Evolutionary conservation across 169 alveolate species (phyloP).

Genomic region (Plasmodium gonderi): DNA sequence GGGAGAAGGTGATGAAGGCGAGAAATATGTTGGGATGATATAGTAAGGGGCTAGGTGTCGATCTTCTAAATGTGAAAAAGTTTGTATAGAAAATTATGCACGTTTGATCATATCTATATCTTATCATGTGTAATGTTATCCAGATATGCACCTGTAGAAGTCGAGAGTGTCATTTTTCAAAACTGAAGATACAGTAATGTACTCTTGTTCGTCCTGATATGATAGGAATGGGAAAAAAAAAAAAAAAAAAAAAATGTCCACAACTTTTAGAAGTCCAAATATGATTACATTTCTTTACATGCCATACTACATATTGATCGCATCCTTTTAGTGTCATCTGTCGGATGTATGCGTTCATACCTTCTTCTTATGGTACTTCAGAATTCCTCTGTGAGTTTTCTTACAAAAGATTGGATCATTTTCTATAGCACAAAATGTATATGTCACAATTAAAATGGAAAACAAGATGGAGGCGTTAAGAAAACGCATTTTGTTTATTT

Average conservation of each 20-base stretch:
- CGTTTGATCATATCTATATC: background rate
- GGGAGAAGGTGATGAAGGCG: background rate
- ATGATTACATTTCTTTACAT: background rate
- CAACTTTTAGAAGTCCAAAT: background rate
- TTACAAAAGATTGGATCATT: conserved; percentile 31
- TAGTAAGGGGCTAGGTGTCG: background rate
- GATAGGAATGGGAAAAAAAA: background rate
- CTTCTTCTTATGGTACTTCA: conserved; percentile 60
- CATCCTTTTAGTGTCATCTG: background rate
- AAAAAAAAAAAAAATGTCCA: background rate
- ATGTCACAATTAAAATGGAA: conserved; percentile 6
- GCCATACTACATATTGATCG: background rate
- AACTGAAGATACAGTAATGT: conserved; percentile 38
- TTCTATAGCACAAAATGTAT: background rate
- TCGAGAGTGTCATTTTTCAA: conserved; percentile 37
- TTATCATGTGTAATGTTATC: background rate
- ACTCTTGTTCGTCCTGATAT: conserved; percentile 54
- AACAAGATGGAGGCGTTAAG: background rate
- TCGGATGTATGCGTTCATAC: background rate
- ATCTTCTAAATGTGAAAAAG: background rate
- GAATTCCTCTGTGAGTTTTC: conserved; percentile 57
- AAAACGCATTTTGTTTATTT: conserved; percentile 60
- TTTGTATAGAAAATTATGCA: background rate
- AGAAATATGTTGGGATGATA: background rate
- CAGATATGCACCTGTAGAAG: conserved; percentile 16